Percentiles rank a stretch among this genome's conserved stretches.
Evolutionary conservation across 441 rosid species (phyloP).

Genomic region (Brassica hybrid): DNA sequence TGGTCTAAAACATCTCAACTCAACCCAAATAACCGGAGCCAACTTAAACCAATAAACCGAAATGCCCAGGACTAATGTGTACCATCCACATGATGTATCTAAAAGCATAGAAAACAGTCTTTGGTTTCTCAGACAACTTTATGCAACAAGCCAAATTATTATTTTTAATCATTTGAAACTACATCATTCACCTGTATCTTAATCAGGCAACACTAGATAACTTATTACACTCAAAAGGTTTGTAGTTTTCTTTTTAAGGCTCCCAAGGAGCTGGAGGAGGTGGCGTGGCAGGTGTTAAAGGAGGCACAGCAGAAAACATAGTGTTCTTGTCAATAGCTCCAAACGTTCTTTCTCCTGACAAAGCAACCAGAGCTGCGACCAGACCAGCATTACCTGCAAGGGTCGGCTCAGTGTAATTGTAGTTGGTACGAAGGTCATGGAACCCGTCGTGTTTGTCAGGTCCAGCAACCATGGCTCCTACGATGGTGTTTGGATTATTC

Average conservation of each 20-base stretch:
- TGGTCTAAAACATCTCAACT: no score
- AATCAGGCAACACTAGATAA: constrained; percentile 1
- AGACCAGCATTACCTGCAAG: constrained; percentile 87
- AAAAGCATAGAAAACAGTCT: not conserved
- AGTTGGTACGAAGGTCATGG: constrained; percentile 73
- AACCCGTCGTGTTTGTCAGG: constrained; percentile 78
- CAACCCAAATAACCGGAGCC: no score
- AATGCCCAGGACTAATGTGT: no score
- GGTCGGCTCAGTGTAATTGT: constrained; percentile 88
- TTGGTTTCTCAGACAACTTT: constrained; percentile 16
- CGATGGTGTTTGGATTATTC: no score
- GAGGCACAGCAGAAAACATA: constrained; percentile 84
- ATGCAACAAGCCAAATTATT: not conserved
- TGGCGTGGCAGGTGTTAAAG: constrained; percentile 80
- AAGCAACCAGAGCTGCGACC: constrained; percentile 81
- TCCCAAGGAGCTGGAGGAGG: constrained; percentile 97
- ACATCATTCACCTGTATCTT: not conserved
- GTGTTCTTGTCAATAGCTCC: constrained; percentile 76
- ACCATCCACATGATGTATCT: not conserved
- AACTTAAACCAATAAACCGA: no score
- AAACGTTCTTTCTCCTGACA: constrained; percentile 58
- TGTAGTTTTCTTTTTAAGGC: constrained; percentile 48
- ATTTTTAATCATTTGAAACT: not conserved
- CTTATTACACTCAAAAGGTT: constrained; percentile 18
- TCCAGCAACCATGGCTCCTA: no score